phyloP scores from a whole-genome alignment of 176 grass and related monocot species.

The Oryza rufipogon region DNA sequence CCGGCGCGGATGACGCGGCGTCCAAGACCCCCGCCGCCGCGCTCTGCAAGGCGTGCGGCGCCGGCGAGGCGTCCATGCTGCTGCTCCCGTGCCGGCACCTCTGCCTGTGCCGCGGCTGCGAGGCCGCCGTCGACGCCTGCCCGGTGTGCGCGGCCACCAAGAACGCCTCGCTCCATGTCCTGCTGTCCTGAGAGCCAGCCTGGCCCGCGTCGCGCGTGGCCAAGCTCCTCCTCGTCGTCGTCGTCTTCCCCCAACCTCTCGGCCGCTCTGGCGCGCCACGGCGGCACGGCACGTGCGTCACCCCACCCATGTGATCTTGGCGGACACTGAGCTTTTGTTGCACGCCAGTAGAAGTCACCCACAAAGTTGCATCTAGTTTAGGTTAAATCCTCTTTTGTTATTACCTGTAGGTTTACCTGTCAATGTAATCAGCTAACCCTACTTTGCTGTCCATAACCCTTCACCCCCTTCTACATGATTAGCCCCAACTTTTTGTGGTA shows the following conservation, averaged over 20 bases:
- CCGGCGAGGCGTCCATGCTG: conserved; percentile 44
- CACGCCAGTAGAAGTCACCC: background rate
- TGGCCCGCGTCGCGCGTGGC: background rate
- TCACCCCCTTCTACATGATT: background rate
- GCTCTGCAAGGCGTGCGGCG: conserved; percentile 44
- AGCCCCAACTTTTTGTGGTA: background rate
- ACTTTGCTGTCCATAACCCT: background rate
- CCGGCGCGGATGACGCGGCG: conserved; percentile 6
- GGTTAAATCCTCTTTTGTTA: background rate
- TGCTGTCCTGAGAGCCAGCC: conserved; percentile 29
- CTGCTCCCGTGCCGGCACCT: conserved; percentile 78
- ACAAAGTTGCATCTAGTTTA: background rate
- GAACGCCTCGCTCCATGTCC: conserved; percentile 61
- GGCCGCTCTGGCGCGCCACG: background rate
- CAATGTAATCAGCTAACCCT: background rate
- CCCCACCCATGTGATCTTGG: background rate
- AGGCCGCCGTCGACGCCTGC: conserved; percentile 35
- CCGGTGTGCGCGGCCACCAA: conserved; percentile 51
- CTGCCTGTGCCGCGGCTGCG: conserved; percentile 58
- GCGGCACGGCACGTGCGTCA: background rate
- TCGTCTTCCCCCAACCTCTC: background rate
- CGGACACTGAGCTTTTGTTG: background rate
- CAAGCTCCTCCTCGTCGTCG: background rate
- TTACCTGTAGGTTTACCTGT: background rate
- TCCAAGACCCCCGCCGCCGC: background rate